Evolutionary conservation across 768 basidiomycete species (phyloP), one percentile per base, ranked within the genome.

Genomic region (Lactarius deliciosus): DNA sequence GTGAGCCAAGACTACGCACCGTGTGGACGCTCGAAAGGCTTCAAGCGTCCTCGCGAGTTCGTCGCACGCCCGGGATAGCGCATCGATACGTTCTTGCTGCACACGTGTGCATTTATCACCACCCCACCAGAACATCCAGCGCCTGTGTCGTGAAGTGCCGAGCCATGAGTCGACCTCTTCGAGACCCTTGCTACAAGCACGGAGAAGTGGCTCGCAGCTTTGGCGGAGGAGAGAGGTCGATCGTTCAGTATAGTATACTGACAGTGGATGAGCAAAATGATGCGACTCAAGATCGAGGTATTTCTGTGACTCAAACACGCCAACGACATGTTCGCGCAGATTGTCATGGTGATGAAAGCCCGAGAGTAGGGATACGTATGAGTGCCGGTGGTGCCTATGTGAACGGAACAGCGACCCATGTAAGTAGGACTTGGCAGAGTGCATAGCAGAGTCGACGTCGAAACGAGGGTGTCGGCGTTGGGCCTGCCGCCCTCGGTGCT

Each of bases 291-390:
- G 77, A 68, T 90, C 84, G 64, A 90, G 77, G 73, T 90, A 91
- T 34, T 84, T 76, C 70, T 90, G 85, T 3, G 83, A 84, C 76
- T 91, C 90, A 66, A 91, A 91, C 16, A 89, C 85, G 2, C 88
- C 90, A 0, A 91, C 90, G 0, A 82, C 82, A 34, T 80, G 77
- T 71, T 90, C 86, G 25, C 69, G 70, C 68, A 75, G 57, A 54
- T 68, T 62, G n/a, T 60, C 59, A 28, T 56, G 59, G 25, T 54
- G 56, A 54, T 54, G 58, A 25, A 58, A 18, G 16, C 50, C 53
- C 68, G 71, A 45, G 73, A 65, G 56, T 28, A 55, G 34, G 28
- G 65, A 69, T 36, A 60, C 16, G 36, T 69, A 34, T n/a, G 69
- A 70, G 25, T 64, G 66, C 32, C 56, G 58, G 62, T 59, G 38